Base-by-base conservation (phyloP, 2,329 filamentous ascomycete species). In the Fusarium chuoi region DNA sequence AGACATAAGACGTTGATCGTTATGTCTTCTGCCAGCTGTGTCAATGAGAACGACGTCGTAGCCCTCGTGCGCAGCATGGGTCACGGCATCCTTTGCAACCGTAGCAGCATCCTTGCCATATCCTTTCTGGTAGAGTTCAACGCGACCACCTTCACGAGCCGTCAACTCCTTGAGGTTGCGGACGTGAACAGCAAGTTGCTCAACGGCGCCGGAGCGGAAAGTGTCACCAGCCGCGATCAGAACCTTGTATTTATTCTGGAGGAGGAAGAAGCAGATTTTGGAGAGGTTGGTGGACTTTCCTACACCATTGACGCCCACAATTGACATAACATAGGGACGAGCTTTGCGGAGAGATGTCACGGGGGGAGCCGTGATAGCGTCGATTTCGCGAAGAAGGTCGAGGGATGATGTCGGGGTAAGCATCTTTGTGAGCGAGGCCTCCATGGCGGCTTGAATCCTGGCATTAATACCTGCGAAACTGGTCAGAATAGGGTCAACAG, bases 21-120 rank as follows among this genome's bases (percentile, higher is more conserved):
- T 99, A 85, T 99, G 96, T 54, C 96, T 89, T 28, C 96, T 92
- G 10, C 96, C 96, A 2, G 96, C 96, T 1, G 96, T 99, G 81
- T 99, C 96, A 77, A 99, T 98, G 65, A 99, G 89, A 1, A 99
- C 96, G 17, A 99, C 96, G 79, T 98, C 95, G 79, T 93, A 98
- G 45, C 89, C 89, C 76, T 94, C 88, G 60, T 91, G 89, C 1
- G 90, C 87, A 7, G 94, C 96, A 79, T 93, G 93, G 6, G 87
- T 82, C n/a, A 99, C 95, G 1, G 96, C 96, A 78, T 98, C 96
- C 81, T 96, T 95, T 48, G 96, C 96, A 51, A 99, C 96, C 44
- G 95, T 93, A 17, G 97, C 97, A 0, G 97, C 96, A 80, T 99
- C 97, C 80, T 98, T 98, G 78, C 96, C 96, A 81, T 99, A 99